Conservation (phyloP, 169 alveolate genomes). For the Theileria equi region DNA sequence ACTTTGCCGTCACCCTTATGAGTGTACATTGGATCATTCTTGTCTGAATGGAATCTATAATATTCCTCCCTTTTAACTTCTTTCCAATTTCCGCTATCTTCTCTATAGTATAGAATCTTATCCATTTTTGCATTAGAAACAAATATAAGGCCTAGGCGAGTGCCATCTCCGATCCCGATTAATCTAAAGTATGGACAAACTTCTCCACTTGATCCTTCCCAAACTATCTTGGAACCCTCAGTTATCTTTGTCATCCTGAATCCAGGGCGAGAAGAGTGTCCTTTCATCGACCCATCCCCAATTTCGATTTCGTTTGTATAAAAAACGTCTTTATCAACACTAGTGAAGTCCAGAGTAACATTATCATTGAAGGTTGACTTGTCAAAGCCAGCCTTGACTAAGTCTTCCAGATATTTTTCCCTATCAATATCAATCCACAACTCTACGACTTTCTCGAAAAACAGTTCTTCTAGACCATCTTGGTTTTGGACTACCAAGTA, state of each 20-base stretch:
- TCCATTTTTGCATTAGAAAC: background rate
- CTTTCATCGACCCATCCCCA: no score
- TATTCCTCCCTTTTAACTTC: background rate
- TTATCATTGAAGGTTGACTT: background rate
- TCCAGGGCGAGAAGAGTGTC: slow-evolving; percentile 15
- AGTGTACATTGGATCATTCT: background rate
- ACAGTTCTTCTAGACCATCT: background rate
- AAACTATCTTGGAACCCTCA: background rate
- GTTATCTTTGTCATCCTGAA: background rate
- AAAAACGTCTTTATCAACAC: background rate
- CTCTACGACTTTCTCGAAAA: slow-evolving; percentile 2
- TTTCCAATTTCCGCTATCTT: background rate
- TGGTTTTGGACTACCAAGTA: background rate
- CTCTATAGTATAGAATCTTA: background rate
- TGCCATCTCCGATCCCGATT: background rate
- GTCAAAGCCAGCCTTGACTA: background rate
- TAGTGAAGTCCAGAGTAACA: background rate
- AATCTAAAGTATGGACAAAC: background rate
- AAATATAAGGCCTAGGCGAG: background rate
- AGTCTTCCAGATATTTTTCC: background rate
- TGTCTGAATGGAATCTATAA: background rate
- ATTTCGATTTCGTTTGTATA: background rate
- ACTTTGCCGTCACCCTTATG: slow-evolving; percentile 33
- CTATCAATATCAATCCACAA: background rate
- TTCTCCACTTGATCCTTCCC: background rate